phyloP scores from a whole-genome alignment of 805 yeast genomes.

The Priceomyces castillae region DNA sequence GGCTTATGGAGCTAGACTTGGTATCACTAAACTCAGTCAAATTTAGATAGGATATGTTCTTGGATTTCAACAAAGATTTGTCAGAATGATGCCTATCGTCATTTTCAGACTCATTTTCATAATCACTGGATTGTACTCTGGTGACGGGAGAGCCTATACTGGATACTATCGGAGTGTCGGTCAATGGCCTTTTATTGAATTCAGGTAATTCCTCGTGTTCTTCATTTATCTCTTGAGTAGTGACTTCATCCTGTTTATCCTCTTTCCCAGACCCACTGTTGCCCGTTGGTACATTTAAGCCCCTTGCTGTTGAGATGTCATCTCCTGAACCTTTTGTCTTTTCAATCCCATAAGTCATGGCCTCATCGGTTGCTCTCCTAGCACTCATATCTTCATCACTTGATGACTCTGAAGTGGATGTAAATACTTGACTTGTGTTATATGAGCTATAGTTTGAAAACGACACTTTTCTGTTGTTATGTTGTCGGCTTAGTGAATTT shows the following conservation, averaged over 20 bases:
- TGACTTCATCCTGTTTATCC: not conserved
- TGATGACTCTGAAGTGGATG: constrained; percentile 8
- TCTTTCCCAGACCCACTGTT: constrained; percentile 1
- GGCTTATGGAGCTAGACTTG: constrained; percentile 12
- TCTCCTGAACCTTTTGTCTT: not conserved
- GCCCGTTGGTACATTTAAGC: not conserved
- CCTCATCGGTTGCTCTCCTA: not conserved
- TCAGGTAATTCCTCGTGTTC: constrained; percentile 38
- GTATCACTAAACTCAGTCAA: constrained; percentile 28
- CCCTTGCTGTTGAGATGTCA: not conserved
- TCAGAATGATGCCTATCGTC: constrained; percentile 12
- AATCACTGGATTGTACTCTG: constrained; percentile 28
- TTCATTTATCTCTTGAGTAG: constrained; percentile 2
- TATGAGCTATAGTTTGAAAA: constrained; percentile 12
- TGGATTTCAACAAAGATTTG: constrained; percentile 14
- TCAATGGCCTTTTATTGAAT: constrained; percentile 68
- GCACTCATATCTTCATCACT: constrained; percentile 8
- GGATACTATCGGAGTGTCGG: constrained; percentile 71
- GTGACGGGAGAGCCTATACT: constrained; percentile 52
- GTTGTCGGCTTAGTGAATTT: constrained; percentile 4
- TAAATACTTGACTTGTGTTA: constrained; percentile 6
- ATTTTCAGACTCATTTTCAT: constrained; percentile 21
- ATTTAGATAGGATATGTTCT: constrained; percentile 40
- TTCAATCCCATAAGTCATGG: not conserved
- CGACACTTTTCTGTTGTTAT: constrained; percentile 13